These are phyloP conservation scores for Malassezia vespertilionis DNA, from an alignment of 1,284 basidiomycete genomes.

Conservation along the genomic window DNA sequence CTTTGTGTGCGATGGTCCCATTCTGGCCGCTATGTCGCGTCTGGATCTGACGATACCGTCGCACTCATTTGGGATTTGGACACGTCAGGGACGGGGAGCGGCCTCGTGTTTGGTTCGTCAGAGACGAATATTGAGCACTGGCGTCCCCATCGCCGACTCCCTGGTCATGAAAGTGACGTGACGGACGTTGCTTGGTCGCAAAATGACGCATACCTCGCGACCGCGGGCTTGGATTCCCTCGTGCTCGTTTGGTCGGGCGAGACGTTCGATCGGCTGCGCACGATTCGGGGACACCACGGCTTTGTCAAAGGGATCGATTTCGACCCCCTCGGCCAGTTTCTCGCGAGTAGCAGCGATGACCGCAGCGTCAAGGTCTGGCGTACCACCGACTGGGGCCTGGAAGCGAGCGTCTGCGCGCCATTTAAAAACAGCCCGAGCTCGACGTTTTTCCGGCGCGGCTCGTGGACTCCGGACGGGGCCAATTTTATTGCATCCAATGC, in stretches of 20 bases:
- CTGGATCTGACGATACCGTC: constrained; percentile 88
- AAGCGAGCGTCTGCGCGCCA: constrained; percentile 72
- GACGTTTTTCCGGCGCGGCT: constrained; percentile 85
- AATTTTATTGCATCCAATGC: constrained; percentile 94
- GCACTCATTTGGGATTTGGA: constrained; percentile 96
- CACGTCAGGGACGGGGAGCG: constrained; percentile 23
- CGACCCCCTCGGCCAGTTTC: constrained; percentile 90
- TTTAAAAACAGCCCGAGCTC: constrained; percentile 87
- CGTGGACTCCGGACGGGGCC: constrained; percentile 98
- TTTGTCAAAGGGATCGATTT: constrained; percentile 98
- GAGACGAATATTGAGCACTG: constrained; percentile 68
- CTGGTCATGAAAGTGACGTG: constrained; percentile 74
- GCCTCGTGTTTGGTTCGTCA: constrained; percentile 33
- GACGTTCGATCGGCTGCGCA: constrained; percentile 53
- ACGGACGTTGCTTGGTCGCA: constrained; percentile 94
- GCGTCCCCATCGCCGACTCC: constrained; percentile 80
- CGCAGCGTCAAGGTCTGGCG: constrained; percentile 92
- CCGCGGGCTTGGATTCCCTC: constrained; percentile 81
- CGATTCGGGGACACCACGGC: constrained; percentile 78
- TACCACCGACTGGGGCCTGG: constrained; percentile 77
- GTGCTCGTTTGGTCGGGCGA: constrained; percentile 67
- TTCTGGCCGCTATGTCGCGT: constrained; percentile 83
- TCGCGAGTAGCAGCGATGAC: constrained; percentile 73
- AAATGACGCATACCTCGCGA: constrained; percentile 65
- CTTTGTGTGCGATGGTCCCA: constrained; percentile 91